phyloP scores from a whole-genome alignment of 768 basidiomycete genomes.

The Amanita thiersii region DNA sequence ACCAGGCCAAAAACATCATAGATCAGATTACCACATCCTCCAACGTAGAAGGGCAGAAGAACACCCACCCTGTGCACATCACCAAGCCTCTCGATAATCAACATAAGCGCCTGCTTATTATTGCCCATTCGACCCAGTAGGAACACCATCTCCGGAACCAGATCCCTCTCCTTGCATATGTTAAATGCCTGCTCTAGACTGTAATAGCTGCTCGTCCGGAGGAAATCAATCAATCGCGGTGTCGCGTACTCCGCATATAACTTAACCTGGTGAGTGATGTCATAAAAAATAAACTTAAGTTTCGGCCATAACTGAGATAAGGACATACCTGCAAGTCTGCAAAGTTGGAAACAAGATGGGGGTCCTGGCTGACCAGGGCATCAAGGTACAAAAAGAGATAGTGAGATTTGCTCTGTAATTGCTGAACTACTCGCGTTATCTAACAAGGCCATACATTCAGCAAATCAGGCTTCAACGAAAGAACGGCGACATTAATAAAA shows the following conservation, averaged over 20 bases:
- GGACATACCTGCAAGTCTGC: conserved; percentile 72
- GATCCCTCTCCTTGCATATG: conserved; percentile 76
- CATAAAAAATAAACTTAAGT: background rate
- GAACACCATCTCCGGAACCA: conserved; percentile 97
- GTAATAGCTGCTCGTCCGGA: conserved; percentile 87
- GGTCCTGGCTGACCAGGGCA: conserved; percentile 80
- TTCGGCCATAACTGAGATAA: background rate
- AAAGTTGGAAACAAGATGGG: conserved; percentile 70
- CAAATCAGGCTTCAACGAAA: background rate
- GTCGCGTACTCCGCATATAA: conserved; percentile 88
- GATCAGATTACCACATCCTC: background rate
- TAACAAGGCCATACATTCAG: conserved; percentile 21
- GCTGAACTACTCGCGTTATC: conserved; percentile 84
- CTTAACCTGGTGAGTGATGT: conserved; percentile 46
- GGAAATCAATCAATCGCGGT: conserved; percentile 76
- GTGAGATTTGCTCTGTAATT: conserved; percentile 64
- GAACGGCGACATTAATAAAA: background rate
- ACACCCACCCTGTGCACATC: conserved; percentile 77
- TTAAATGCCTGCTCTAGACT: conserved; percentile 88
- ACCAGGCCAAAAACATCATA: background rate
- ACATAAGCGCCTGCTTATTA: conserved; percentile 86
- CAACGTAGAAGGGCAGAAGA: background rate
- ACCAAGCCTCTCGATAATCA: conserved; percentile 92
- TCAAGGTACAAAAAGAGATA: conserved; percentile 94
- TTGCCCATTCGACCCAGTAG: conserved; percentile 96